These are phyloP conservation scores for Pisolithus microcarpus DNA, from an alignment of 768 basidiomycete species.

Conservation along the genomic window DNA sequence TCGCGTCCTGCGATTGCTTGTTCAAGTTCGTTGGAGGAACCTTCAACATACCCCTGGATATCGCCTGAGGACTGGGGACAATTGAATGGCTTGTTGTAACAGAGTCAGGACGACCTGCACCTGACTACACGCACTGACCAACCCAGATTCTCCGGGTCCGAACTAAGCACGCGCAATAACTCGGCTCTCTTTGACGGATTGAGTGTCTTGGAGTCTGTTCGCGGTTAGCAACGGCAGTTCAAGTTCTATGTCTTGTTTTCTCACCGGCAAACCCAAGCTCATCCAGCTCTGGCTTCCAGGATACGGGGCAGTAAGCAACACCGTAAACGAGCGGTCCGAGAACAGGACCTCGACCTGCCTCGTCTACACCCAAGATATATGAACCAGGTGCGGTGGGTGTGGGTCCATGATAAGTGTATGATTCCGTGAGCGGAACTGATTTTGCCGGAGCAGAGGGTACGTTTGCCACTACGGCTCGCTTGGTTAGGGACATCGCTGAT, in stretches of 20 bases:
- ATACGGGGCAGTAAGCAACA: slow-evolving; percentile 83
- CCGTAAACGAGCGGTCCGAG: slow-evolving; percentile 95
- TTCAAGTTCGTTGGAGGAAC: slow-evolving; percentile 82
- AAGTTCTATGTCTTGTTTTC: slow-evolving; percentile 3
- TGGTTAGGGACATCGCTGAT: too few species aligned
- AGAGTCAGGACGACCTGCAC: slow-evolving; percentile 27
- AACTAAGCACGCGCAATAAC: slow-evolving; percentile 59
- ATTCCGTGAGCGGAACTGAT: slow-evolving; percentile 51
- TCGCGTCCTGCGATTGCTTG: slow-evolving; percentile 82
- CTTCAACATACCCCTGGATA: slow-evolving; percentile 86
- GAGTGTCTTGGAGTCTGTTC: slow-evolving; percentile 85
- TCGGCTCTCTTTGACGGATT: slow-evolving; percentile 60
- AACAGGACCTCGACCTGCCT: slow-evolving; percentile 94
- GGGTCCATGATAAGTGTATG: slow-evolving; percentile 75
- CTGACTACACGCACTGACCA: slow-evolving; percentile 80
- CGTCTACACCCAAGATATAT: slow-evolving; percentile 97
- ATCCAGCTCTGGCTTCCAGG: slow-evolving; percentile 69
- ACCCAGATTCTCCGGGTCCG: slow-evolving; percentile 62
- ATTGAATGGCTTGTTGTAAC: not conserved
- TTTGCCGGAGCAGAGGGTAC: slow-evolving; percentile 56
- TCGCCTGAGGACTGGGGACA: slow-evolving; percentile 70
- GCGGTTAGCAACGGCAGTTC: not conserved
- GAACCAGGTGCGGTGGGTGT: slow-evolving; percentile 63
- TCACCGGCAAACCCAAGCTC: slow-evolving; percentile 86
- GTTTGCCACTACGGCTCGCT: not conserved